Evolutionary conservation across 139 green algal genomes (phyloP), one percentile per base, ranked within the genome.

Genomic region (Picochlorum sp.): DNA sequence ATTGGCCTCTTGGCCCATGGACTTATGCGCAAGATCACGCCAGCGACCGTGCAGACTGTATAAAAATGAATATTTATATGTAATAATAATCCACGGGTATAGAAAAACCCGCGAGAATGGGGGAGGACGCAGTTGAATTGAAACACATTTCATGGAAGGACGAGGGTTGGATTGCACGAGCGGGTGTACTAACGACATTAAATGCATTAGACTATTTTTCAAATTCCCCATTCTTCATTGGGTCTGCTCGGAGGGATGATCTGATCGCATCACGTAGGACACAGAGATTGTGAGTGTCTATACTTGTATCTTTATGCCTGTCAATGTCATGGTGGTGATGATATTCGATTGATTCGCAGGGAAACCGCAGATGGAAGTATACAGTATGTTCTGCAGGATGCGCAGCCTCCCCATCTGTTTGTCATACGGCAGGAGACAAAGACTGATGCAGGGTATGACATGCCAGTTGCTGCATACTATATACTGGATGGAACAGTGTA

Each of bases 121-220:
- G 7, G 34, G 34, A 41, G 34, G 34, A 41, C 8, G 34, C 34
- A 13, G 1, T 14, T 13, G 47, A 54, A 20, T 54, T 54, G 47
- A 20, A 21, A 54, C 47, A 54, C 47, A 54, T 54, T 21, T 54
- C 47, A 9, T 83, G 81, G 73, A 65, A 73, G 21, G 78, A 85
- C 61, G 76, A 87, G 45, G 26, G 69, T 13, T 77, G 70, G 63
- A 74, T 82, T 6, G 54, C 45, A 3, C 70, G 18, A 11, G 82
- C 71, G 51, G 73, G 72, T 14, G 67, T 95, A 16, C 6, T 54
- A 26, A 57, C 58, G 15, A 76, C 83, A 56, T 37, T 63, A 0
- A 79, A 70, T n/a, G 87, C 78, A 8, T 60, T 95, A 2, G 73
- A 86, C 52, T 95, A 95, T 69, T 95, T 95, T 57, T 67, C 83